Evolutionary conservation across 768 basidiomycete genomes (phyloP), one percentile per base, ranked within the genome.

Genomic region (Lactarius psammicola): DNA sequence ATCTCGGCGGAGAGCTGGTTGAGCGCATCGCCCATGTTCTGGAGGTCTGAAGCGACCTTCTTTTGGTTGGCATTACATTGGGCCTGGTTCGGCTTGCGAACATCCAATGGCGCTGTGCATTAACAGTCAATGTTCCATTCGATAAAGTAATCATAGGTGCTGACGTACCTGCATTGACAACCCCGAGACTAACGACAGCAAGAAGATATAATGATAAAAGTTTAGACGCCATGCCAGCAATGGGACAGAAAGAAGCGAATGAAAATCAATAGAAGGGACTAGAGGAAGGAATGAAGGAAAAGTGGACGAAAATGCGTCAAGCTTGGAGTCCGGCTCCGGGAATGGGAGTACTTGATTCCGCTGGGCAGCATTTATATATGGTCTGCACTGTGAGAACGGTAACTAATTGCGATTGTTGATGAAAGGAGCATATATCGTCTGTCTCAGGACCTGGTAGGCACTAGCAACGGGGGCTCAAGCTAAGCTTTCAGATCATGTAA

Each of bases 221-320:
- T 54, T 67, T 67, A 46, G 42, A 49, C 18, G 57, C 40, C 65
- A 59, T 67, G 61, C 62, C 42, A 18, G 62, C 62, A 63, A 59
- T 63, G 57, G 31, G 58, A 59, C 49, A 10, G 57, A 38, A 46
- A 6, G 10, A 56, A 34, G 40, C 42, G 38, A 54, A 38, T 46
- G 40, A 55, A 58, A 61, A 38, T 34, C 36, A 62, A 44, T 17
- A 31, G 20, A 58, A 26, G 18, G 17, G 40, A 58, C 51, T 28
- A 20, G 36, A 55, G 31, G 28, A 46, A 40, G 7, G 28, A 59
- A 30, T 11, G 28, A 59, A 56, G 20, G 33, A 46, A n/a, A 44
- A 23, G 56, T 44, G 26, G 11, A 40, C 0, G 11, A 51, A 59
- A 55, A n/a, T n/a, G 56, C 65, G 60, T 66, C 65, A 57, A 66